Conservation (phyloP, 352 stramenopile genomes). For the Pythium sukuiense region DNA sequence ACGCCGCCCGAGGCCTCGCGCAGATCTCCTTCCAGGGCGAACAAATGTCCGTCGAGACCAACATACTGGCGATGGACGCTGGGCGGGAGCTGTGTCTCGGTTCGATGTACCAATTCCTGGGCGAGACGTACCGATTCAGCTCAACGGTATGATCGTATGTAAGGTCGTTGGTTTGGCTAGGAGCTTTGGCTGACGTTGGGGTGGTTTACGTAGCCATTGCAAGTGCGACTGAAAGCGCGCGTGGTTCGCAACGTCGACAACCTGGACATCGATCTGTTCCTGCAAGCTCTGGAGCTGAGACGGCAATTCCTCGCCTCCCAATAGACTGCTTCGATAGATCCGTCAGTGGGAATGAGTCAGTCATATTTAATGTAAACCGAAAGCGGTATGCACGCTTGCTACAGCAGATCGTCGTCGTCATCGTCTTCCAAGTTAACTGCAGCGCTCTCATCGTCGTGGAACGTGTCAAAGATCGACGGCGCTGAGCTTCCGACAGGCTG, state of each 20-base stretch:
- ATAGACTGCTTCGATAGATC: constrained; percentile 10
- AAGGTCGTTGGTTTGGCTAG: no score
- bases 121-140: constrained; percentile 55
- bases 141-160: constrained; percentile 27
- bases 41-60: constrained; percentile 67
- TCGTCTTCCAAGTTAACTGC: constrained; percentile 42
- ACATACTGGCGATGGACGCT: constrained; percentile 41
- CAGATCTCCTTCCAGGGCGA: constrained; percentile 66
- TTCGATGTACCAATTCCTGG: constrained; percentile 85
- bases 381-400: constrained; percentile 5
- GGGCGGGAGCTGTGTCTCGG: constrained; percentile 58
- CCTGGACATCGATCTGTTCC: constrained; percentile 79
- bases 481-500: not conserved
- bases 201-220: constrained; percentile 12
- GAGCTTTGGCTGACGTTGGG: not conserved
- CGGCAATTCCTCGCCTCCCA: constrained; percentile 68
- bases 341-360: no score
- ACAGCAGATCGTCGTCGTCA: constrained; percentile 74
- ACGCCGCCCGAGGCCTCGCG: constrained; percentile 48
- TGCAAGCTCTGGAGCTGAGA: constrained; percentile 65
- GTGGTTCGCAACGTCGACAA: constrained; percentile 78
- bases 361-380: not conserved
- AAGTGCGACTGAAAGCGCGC: constrained; percentile 67
- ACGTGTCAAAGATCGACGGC: constrained; percentile 73
- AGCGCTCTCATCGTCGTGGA: constrained; percentile 55